Base-by-base conservation (phyloP, 768 basidiomycete species). In the Lyophyllum shimeji region DNA sequence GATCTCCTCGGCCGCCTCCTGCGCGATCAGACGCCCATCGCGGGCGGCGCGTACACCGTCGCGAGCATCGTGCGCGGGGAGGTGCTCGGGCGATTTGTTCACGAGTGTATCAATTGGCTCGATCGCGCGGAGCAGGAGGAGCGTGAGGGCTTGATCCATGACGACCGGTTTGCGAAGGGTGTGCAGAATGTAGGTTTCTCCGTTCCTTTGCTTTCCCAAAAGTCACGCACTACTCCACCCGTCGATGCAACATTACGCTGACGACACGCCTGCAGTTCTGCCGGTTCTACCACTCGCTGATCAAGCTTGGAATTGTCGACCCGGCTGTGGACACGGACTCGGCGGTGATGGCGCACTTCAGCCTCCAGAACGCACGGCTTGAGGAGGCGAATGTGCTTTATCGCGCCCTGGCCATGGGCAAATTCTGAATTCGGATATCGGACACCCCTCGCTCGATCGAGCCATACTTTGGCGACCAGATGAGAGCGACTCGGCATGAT, bases 311-410 rank as follows among this genome's bases (percentile, higher is more conserved):
- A 47, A 80, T 91, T 63, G 79, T 90, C 53, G 87, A 89, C 62
- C 76, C 82, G 1, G 65, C 71, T 7, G 76, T 75, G n/a, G 89
- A 90, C 53, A 78, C 79, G 7, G 89, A 93, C 64, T 81, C 85
- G 0, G 80, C 86, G 5, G 90, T 90, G 72, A 90, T 93, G 80
- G 78, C 80, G 5, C 86, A 90, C 65, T 93, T 93, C 62, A 83
- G 83, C 43, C 76, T 93, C 46, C 81, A 82, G 37, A 78, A 89
- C 62, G 79, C 90, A 11, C 79, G 85, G 2, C 85, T 90, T 55
- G 88, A 89, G 65, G 90, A 92, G 60, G 90, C 90, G 17, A 90
- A 86, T 59, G 68, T 77, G 55, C 77, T 92, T 44, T 93, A 91
- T 64, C 82, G 89, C 20, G 65, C 78, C 46, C 75, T 92, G 60